A percentile compares a stretch with the other conserved stretches of the same genome.
Evolutionary conservation across 768 basidiomycete genomes (phyloP).

Genomic region (Amyloporia xantha): DNA sequence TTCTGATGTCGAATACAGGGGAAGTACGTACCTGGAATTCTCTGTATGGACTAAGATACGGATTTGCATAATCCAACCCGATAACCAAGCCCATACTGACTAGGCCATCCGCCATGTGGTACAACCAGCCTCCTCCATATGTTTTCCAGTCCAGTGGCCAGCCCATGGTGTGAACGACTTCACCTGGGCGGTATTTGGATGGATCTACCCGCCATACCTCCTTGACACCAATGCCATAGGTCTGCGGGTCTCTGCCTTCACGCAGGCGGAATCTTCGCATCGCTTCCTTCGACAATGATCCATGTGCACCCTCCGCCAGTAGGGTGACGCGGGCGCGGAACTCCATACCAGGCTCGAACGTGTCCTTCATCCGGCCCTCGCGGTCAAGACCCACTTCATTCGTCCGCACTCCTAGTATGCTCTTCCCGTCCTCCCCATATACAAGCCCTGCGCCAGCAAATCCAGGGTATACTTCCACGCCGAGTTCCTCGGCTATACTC

Average conservation of each 20-base stretch:
- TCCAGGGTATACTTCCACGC: conserved; percentile 95
- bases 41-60: conserved; percentile 84
- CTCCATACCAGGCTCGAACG: conserved; percentile 94
- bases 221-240: conserved; percentile 93
- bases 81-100: conserved; percentile 89
- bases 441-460: conserved; percentile 89
- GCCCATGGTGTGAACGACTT: conserved; percentile 91
- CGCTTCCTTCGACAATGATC: conserved; percentile 77
- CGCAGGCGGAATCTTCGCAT: conserved; percentile 71
- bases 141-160: conserved; percentile 84
- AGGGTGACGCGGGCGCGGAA: conserved; percentile 90
- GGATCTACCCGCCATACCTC: conserved; percentile 91
- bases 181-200: conserved; percentile 57
- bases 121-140: conserved; percentile 89
- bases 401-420: conserved; percentile 75
- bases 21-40: conserved; percentile 73
- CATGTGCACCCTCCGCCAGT: conserved; percentile 93
- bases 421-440: conserved; percentile 53
- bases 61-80: conserved; percentile 92
- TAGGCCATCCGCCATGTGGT: conserved; percentile 91
- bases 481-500: conserved; percentile 73
- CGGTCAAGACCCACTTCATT: conserved; percentile 92
- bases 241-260: conserved; percentile 71
- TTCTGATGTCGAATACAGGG: not conserved
- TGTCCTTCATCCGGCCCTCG: conserved; percentile 67